These are phyloP conservation scores for Hansenula lynferdii DNA, from an alignment of 1,139 yeast genomes.

Conservation along the genomic window DNA sequence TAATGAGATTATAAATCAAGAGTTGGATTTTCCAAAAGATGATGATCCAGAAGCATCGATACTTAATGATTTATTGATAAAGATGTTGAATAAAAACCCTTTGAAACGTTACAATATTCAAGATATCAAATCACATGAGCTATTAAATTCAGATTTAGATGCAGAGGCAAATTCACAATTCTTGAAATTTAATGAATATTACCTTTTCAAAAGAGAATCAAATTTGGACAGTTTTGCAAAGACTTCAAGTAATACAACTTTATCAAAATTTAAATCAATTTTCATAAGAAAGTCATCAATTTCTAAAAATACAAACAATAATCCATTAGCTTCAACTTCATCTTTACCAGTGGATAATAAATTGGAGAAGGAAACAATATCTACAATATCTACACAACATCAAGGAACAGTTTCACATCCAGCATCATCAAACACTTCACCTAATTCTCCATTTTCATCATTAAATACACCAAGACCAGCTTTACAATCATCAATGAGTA, in stretches of 20 bases:
- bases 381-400: background rate
- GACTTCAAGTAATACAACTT: background rate
- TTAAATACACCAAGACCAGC: background rate
- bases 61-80: constrained; percentile 29
- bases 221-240: constrained; percentile 4
- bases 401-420: background rate
- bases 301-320: constrained; percentile 3
- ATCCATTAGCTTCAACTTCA: constrained; percentile 2
- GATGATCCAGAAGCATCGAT: constrained; percentile 7
- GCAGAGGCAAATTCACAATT: constrained; percentile 17
- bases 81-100: constrained; percentile 53
- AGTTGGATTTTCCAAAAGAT: constrained; percentile 51
- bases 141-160: constrained; percentile 35
- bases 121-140: constrained; percentile 39
- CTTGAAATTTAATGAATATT: constrained; percentile 18
- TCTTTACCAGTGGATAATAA: constrained; percentile 4
- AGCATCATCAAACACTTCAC: background rate
- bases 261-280: constrained; percentile 16
- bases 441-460: background rate
- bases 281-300: constrained; percentile 17
- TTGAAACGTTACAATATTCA: constrained; percentile 36
- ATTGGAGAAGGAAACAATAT: background rate
- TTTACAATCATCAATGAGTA: background rate
- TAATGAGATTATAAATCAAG: constrained; percentile 70
- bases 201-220: constrained; percentile 2